These are phyloP conservation scores for Globisporangium acanthophoron DNA, from an alignment of 352 stramenopile species.

Conservation along the genomic window DNA sequence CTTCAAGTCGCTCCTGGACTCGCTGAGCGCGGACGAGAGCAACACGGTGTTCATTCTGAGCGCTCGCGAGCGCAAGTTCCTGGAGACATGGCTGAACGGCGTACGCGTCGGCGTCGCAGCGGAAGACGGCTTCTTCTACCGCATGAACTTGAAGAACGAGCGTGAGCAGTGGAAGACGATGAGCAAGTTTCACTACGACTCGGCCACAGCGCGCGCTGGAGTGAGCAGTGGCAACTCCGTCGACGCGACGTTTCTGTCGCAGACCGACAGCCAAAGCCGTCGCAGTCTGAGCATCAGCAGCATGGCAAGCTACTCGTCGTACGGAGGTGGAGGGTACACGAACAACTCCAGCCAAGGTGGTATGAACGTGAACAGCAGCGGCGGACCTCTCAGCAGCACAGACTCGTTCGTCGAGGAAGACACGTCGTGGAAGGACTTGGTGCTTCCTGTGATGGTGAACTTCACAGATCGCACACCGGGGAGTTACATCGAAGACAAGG, in stretches of 20 bases:
- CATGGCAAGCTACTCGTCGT: conserved; percentile 30
- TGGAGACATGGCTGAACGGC: conserved; percentile 85
- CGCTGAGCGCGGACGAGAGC: conserved; percentile 49
- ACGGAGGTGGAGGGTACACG: conserved; percentile 22
- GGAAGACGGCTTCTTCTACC: conserved; percentile 76
- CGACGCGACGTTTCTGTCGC: conserved; percentile 27
- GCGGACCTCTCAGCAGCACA: conserved; percentile 22
- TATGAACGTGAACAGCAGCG: conserved; percentile 12
- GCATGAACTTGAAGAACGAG: conserved; percentile 70
- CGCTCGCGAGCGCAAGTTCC: conserved; percentile 76
- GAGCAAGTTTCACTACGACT: conserved; percentile 81
- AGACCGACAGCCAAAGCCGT: conserved; percentile 19
- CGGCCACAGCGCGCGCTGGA: conserved; percentile 28
- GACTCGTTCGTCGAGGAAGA: conserved; percentile 54
- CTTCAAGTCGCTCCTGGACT: conserved; percentile 73
- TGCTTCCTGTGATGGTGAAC: conserved; percentile 69
- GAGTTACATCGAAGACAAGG: conserved; percentile 83
- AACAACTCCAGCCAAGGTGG: conserved; percentile 9
- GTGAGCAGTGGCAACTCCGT: conserved; percentile 22
- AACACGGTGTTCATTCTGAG: conserved; percentile 82
- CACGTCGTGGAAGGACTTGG: conserved; percentile 76
- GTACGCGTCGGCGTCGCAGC: conserved; percentile 68
- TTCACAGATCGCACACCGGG: conserved; percentile 74
- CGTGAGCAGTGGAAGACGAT: conserved; percentile 77
- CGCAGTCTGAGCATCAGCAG: conserved; percentile 45